Evolutionary conservation across 495 filamentous ascomycete species (phyloP).

Genomic region (Penicillium canariense): DNA sequence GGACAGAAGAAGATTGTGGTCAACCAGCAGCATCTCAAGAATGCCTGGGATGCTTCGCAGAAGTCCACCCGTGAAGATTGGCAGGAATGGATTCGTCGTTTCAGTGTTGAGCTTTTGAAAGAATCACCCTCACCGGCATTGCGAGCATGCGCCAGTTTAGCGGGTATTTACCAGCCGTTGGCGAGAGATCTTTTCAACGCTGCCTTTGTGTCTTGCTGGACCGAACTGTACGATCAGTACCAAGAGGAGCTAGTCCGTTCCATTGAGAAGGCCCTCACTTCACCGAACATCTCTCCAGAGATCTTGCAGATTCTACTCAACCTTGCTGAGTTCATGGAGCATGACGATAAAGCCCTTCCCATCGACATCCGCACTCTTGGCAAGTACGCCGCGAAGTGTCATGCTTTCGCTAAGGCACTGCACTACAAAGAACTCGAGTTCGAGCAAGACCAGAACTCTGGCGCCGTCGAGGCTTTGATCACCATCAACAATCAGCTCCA

Average conservation of each 20-base stretch:
- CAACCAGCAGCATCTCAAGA: slow-evolving; percentile 95
- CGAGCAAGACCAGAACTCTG: slow-evolving; percentile 93
- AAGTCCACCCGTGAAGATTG: slow-evolving; percentile 97
- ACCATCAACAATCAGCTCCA: slow-evolving; percentile 98
- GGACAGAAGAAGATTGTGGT: slow-evolving; percentile 90
- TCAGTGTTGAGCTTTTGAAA: slow-evolving; percentile 91
- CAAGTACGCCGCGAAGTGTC: slow-evolving; percentile 89
- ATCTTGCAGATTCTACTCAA: slow-evolving; percentile 93
- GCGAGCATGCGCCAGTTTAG: slow-evolving; percentile 86
- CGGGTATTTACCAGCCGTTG: slow-evolving; percentile 84
- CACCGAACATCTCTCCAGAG: slow-evolving; percentile 89
- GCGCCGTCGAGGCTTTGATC: slow-evolving; percentile 92
- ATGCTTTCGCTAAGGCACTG: slow-evolving; percentile 95
- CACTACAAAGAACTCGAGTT: slow-evolving; percentile 99
- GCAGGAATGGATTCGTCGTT: slow-evolving; percentile 97
- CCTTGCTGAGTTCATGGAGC: slow-evolving; percentile 98
- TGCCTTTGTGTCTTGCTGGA: slow-evolving; percentile 98
- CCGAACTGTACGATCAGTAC: slow-evolving; percentile 91
- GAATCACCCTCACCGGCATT: slow-evolving; percentile 95
- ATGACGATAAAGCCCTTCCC: slow-evolving; percentile 95
- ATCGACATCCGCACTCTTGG: slow-evolving; percentile 94
- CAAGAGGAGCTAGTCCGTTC: slow-evolving; percentile 93
- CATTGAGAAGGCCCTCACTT: slow-evolving; percentile 91
- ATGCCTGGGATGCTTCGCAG: slow-evolving; percentile 93
- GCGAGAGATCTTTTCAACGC: slow-evolving; percentile 96